Conservation (phyloP, 1,284 basidiomycete species). For the Apiotrichum akiyoshidainum region DNA sequence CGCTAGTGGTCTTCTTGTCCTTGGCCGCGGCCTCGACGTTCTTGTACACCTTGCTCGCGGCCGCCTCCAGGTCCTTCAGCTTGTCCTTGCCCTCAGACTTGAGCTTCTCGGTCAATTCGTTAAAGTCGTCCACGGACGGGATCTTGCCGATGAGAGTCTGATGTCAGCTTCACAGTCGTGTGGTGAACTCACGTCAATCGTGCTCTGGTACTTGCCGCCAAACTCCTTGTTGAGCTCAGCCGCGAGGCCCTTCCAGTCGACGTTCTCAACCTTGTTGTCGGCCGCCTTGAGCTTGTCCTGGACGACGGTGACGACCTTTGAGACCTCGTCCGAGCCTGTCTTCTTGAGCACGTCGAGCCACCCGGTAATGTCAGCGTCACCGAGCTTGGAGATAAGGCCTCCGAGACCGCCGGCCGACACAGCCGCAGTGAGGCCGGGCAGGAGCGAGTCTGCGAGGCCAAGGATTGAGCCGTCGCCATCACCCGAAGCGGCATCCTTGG, state of each 20-base stretch:
- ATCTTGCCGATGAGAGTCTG: conserved; percentile 41
- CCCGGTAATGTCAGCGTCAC: conserved; percentile 40
- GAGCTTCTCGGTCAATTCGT: conserved; percentile 38
- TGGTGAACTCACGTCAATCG: conserved; percentile 36
- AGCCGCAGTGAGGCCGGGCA: conserved; percentile 35
- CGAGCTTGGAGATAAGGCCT: conserved; percentile 40
- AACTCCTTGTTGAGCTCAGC: conserved; percentile 41
- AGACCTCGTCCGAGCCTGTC: conserved; percentile 44
- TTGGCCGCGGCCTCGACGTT: conserved; percentile 44
- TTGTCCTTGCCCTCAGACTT: conserved; percentile 42
- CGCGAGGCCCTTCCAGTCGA: conserved; percentile 46
- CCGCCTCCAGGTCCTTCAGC: conserved; percentile 42
- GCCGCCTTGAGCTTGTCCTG: conserved; percentile 45
- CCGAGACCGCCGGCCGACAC: conserved; percentile 20
- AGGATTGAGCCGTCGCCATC: conserved; percentile 3
- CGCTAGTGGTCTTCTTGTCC: conserved; percentile 38
- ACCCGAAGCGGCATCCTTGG: conserved; percentile 3
- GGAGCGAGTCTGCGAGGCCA: conserved; percentile 16
- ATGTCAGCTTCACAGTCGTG: neutral
- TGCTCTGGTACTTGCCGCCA: conserved; percentile 36
- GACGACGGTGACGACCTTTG: conserved; percentile 41
- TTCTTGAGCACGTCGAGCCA: conserved; percentile 47
- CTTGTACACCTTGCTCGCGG: conserved; percentile 42
- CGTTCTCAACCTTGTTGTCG: conserved; percentile 38
- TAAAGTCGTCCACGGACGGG: conserved; percentile 38